Percentiles rank a stretch among this genome's conserved stretches.
Conservation (phyloP, 202 grass and related monocot genomes). For the Zoysia matrella region DNA sequence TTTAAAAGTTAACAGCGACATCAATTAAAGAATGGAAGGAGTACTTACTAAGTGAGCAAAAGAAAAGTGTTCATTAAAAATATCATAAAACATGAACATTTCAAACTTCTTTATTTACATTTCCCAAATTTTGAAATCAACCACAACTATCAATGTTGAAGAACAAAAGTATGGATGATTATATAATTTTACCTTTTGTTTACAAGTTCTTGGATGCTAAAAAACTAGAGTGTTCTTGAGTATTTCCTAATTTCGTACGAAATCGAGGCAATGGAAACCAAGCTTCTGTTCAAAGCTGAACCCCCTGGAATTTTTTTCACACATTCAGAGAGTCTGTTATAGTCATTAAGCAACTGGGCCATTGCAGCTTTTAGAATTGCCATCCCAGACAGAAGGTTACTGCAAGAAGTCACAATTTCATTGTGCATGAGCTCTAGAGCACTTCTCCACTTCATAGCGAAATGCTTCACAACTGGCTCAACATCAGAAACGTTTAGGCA, state of each 20-base stretch:
- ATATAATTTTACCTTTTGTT: neutral
- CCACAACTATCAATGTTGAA: neutral
- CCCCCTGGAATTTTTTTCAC: conserved; percentile 76
- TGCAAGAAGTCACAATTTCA: too few relatives aligned
- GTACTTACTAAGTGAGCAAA: neutral
- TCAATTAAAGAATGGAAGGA: too few relatives aligned
- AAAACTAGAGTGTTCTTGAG: conserved; percentile 74
- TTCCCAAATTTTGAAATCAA: conserved; percentile 4
- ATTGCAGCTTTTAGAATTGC: conserved; percentile 63
- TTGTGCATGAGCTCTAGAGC: too few relatives aligned
- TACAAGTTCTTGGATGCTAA: neutral
- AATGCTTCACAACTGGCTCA: conserved; percentile 79
- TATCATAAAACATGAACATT: conserved; percentile 3
- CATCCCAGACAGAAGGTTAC: too few relatives aligned
- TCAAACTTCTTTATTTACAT: conserved; percentile 1
- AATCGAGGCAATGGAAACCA: conserved; percentile 90
- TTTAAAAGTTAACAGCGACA: too few relatives aligned
- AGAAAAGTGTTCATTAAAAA: neutral
- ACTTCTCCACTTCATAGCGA: conserved; percentile 66
- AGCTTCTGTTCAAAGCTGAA: conserved; percentile 66
- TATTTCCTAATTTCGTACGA: conserved; percentile 97
- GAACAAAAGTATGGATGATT: neutral
- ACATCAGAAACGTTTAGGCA: conserved; percentile 55
- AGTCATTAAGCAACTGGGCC: conserved; percentile 91
- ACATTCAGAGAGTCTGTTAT: conserved; percentile 79